Conservation (phyloP, 1,284 basidiomycete genomes). For the Ustilago crameri region DNA sequence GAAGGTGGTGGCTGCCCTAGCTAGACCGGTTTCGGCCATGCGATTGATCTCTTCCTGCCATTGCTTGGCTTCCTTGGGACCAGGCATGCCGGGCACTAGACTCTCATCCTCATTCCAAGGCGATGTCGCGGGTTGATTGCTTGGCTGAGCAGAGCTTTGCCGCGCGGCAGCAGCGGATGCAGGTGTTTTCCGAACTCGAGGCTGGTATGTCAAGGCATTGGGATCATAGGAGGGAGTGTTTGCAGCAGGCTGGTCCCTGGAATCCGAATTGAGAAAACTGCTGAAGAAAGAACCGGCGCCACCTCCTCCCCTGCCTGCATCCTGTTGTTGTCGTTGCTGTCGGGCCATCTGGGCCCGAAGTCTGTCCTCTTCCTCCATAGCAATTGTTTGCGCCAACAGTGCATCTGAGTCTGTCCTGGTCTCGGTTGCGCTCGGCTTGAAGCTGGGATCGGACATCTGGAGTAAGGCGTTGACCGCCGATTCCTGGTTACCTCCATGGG, state of each 20-base stretch:
- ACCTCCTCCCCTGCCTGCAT: constrained; percentile 33
- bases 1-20: constrained; percentile 56
- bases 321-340: constrained; percentile 33
- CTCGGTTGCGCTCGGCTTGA: constrained; percentile 37
- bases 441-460: constrained; percentile 60
- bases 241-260: constrained; percentile 8
- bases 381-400: constrained; percentile 47
- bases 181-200: constrained; percentile 37
- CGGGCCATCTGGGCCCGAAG: constrained; percentile 22
- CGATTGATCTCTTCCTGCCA: constrained; percentile 62
- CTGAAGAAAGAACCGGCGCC: constrained; percentile 43
- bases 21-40: constrained; percentile 54
- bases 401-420: constrained; percentile 53
- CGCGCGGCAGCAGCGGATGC: constrained; percentile 12
- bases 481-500: constrained; percentile 53
- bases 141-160: constrained; percentile 14
- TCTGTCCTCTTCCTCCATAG: constrained; percentile 48
- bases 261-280: constrained; percentile 24
- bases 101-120: constrained; percentile 28
- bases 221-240: constrained; percentile 50
- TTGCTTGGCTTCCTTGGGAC: constrained; percentile 58
- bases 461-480: constrained; percentile 55
- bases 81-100: constrained; percentile 48
- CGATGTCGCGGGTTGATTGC: constrained; percentile 9
- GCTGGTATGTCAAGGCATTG: constrained; percentile 55